These are phyloP conservation scores for Vararia minispora DNA, from an alignment of 768 basidiomycete species.

Conservation along the genomic window DNA sequence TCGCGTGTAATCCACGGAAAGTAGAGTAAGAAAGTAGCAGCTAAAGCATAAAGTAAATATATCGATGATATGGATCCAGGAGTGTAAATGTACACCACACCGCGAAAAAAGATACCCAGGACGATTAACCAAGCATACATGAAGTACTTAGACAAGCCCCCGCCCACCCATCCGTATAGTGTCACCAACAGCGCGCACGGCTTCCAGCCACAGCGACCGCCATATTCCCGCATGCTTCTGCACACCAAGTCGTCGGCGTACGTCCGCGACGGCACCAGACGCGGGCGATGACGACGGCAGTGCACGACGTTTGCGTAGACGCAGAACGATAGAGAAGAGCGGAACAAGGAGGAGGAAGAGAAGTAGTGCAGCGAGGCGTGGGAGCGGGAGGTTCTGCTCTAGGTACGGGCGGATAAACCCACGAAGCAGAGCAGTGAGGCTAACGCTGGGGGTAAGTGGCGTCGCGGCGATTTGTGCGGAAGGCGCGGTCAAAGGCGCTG, in stretches of 20 bases:
- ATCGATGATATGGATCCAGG: no score
- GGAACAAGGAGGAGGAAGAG: constrained; percentile 10
- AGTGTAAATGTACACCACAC: no score
- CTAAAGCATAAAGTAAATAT: no score
- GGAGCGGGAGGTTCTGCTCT: constrained; percentile 2
- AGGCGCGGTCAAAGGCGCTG: neutral
- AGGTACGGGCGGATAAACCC: constrained; percentile 7
- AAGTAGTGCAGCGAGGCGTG: constrained; percentile 2
- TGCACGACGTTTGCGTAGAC: constrained; percentile 3
- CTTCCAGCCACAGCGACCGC: constrained; percentile 9
- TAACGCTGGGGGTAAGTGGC: neutral
- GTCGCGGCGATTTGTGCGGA: neutral
- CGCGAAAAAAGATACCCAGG: no score
- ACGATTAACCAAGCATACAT: no score
- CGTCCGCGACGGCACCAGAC: constrained; percentile 7
- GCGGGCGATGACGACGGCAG: neutral
- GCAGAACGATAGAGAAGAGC: constrained; percentile 7
- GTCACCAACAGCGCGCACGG: constrained; percentile 9
- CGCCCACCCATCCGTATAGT: constrained; percentile 13
- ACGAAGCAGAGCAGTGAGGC: constrained; percentile 3
- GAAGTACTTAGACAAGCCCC: constrained; percentile 12
- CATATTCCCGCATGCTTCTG: constrained; percentile 6
- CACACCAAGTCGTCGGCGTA: constrained; percentile 10
- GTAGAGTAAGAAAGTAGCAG: no score
- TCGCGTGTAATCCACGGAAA: no score